Evolutionary conservation across 495 filamentous ascomycete species (phyloP), one percentile per base, ranked within the genome.

Genomic region (Aspergillus diversus): DNA sequence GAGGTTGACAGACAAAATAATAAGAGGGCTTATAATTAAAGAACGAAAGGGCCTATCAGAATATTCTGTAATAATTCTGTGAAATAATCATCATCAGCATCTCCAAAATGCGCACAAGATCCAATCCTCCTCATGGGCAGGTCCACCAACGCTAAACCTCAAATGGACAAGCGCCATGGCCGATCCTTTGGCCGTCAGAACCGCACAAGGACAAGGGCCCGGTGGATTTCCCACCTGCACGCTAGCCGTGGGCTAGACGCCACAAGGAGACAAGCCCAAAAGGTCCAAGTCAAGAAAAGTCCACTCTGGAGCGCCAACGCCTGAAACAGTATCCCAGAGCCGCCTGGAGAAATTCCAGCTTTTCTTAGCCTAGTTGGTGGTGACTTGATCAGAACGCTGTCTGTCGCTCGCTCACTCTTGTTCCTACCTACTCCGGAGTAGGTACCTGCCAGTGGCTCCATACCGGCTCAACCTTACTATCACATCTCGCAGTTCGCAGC

Each of bases 201-300:
- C 59, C 64, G 54, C 57, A 33, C 63, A 63, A 63, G 55, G 55
- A 46, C 55, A 59, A 48, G 62, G 61, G 63, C 57, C 60, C 61
- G 60, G 64, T 57, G 64, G 64, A 65, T 66, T 71, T 59, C 35
- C 59, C 59, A 57, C 47, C 67, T 70, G 65, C 67, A 66, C 61
- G 63, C 67, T 66, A 69, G 54, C 59, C 58, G 55, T 66, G 67
- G 67, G 60, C 67, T 59, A 66, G 67, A 69, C 67, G 67, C 67
- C 67, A 69, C 67, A 69, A 63, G 57, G 63, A 66, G 64, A 59
- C 61, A 61, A 68, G 63, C 56, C 59, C 56, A 55, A 57, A 60
- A 63, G 49, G 50, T 53, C 56, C 62, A 63, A 37, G 46, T 46
- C 47, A 57, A 57, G 55, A 56, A 50, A 54, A 54, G 48, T 33